Evolutionary conservation across 2,329 filamentous ascomycete species (phyloP).

Genomic region (Fusarium sp.): DNA sequence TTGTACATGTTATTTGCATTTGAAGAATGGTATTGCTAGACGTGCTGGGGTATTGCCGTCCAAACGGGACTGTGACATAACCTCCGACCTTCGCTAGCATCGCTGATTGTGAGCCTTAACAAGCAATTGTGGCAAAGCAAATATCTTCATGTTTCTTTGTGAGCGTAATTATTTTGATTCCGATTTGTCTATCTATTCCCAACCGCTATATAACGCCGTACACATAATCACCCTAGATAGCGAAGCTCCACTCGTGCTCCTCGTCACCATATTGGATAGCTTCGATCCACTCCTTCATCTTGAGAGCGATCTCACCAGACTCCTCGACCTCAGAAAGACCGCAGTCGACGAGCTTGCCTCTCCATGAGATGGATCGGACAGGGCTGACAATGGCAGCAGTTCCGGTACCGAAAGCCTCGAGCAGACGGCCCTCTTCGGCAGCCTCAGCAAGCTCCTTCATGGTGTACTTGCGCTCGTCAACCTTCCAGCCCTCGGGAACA

Average conservation of each 20-base stretch:
- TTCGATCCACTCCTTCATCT: constrained; percentile 98
- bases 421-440: constrained; percentile 81
- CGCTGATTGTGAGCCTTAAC: constrained; percentile 28
- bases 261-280: constrained; percentile 94
- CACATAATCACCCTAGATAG: constrained; percentile 38
- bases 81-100: constrained; percentile 6
- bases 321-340: constrained; percentile 84
- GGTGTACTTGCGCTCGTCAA: constrained; percentile 90
- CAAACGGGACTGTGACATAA: constrained; percentile 23
- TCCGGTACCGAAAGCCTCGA: constrained; percentile 94
- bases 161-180: constrained; percentile 32
- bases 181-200: constrained; percentile 31
- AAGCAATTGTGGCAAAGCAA: constrained; percentile 31
- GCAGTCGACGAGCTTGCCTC: constrained; percentile 82
- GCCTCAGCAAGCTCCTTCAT: constrained; percentile 89
- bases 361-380: constrained; percentile 89
- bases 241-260: constrained; percentile 88
- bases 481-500: constrained; percentile 84
- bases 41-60: constrained; percentile 32
- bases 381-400: constrained; percentile 96
- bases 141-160: constrained; percentile 1
- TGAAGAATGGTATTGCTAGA: constrained; percentile 46
- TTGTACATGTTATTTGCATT: constrained; percentile 40
- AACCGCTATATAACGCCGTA: constrained; percentile 30
- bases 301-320: constrained; percentile 84